Percentiles rank a stretch among this genome's conserved stretches.
Evolutionary conservation across 2,329 filamentous ascomycete genomes (phyloP).

Genomic region (Scedosporium apiospermum): DNA sequence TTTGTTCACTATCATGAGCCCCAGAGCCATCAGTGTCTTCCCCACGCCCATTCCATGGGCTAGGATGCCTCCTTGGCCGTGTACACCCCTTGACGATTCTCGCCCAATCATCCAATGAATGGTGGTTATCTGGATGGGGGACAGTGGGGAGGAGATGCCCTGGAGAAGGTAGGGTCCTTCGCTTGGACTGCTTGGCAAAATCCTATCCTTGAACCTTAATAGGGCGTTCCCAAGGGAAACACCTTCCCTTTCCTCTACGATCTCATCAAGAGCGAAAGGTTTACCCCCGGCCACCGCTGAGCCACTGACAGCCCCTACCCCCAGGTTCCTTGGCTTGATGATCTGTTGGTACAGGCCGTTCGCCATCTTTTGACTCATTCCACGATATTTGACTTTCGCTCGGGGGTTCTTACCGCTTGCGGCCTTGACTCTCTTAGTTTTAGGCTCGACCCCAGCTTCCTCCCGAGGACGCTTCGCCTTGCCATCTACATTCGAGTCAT

Average conservation of each 20-base stretch:
- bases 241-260: background rate
- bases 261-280: background rate
- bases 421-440: too few species aligned
- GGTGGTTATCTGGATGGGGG: background rate
- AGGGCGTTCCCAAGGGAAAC: background rate
- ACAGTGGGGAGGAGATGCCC: background rate
- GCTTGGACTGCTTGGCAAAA: background rate
- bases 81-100: background rate
- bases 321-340: too few species aligned
- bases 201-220: background rate
- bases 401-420: too few species aligned
- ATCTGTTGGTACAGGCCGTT: too few species aligned
- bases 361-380: too few species aligned
- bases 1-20: constrained; percentile 63
- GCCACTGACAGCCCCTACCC: too few species aligned
- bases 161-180: background rate
- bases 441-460: too few species aligned
- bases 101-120: background rate
- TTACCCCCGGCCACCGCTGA: too few species aligned
- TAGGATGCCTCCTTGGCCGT: constrained; percentile 49
- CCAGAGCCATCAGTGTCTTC: constrained; percentile 68
- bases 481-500: too few species aligned
- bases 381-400: too few species aligned
- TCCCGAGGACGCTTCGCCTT: too few species aligned
- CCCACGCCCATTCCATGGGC: constrained; percentile 57